These are phyloP conservation scores for Backusella luteola DNA, from an alignment of 192 early-diverging fungal species.

Conservation along the genomic window DNA sequence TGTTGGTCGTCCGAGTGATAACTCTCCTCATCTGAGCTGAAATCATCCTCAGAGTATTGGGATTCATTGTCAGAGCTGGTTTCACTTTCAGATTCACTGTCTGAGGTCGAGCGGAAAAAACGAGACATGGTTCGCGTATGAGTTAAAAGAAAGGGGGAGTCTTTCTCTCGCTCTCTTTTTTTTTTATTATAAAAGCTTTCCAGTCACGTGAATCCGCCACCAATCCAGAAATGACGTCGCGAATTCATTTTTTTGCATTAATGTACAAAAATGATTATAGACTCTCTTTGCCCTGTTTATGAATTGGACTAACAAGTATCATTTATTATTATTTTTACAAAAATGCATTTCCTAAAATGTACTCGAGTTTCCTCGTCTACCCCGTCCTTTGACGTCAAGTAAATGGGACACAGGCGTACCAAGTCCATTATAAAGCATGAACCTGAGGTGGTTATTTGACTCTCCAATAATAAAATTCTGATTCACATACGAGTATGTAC, in stretches of 20 bases:
- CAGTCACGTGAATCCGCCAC: background rate
- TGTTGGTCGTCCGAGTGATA: conserved; percentile 40
- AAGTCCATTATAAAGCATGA: background rate
- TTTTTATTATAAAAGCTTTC: background rate
- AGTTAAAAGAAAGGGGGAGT: background rate
- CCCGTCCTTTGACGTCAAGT: too few species aligned
- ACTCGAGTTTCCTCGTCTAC: too few species aligned
- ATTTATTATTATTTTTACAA: too few species aligned
- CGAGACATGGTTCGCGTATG: conserved; percentile 63
- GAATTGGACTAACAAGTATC: too few species aligned
- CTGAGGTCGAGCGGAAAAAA: conserved; percentile 75
- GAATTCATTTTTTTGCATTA: too few species aligned
- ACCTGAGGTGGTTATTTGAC: background rate
- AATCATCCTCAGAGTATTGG: conserved; percentile 50
- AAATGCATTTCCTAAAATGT: too few species aligned
- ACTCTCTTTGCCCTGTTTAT: too few species aligned
- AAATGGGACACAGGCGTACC: background rate
- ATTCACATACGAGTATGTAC: background rate
- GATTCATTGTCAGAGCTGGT: conserved; percentile 56
- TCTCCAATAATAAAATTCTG: background rate
- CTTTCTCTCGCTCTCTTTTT: background rate
- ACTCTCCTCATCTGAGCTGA: conserved; percentile 1
- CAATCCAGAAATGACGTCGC: too few species aligned
- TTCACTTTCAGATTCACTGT: conserved; percentile 61
- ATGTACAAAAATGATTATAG: too few species aligned